Evolutionary conservation across 2,329 filamentous ascomycete species (phyloP).

Genomic region (Aspergillus puulaauensis): DNA sequence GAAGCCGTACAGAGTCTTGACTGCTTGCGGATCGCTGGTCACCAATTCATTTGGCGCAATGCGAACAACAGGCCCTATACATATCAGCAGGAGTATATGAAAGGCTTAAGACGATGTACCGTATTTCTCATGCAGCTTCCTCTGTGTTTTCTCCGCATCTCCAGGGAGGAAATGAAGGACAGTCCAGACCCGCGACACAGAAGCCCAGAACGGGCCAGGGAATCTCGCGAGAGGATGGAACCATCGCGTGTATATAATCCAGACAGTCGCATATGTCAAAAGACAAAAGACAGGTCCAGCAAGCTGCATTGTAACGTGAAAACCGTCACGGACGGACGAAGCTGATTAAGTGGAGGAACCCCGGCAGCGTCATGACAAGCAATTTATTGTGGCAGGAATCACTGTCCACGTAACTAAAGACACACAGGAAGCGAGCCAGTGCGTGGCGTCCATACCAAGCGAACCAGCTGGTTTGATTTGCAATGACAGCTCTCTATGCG

Average conservation of each 20-base stretch:
- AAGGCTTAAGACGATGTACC: not conserved
- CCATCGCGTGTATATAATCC: slow-evolving; percentile 26
- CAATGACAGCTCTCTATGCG: no score
- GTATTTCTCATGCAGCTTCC: slow-evolving; percentile 16
- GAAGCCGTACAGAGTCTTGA: slow-evolving; percentile 23
- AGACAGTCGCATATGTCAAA: slow-evolving; percentile 14
- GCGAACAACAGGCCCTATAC: slow-evolving; percentile 18
- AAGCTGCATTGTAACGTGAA: no score
- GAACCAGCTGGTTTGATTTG: no score
- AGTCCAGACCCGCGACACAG: slow-evolving; percentile 25
- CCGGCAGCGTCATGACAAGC: no score
- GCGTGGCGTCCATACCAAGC: no score
- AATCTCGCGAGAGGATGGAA: slow-evolving; percentile 21
- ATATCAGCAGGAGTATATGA: not conserved
- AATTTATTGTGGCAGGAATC: no score
- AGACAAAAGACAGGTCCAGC: no score
- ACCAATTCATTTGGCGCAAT: slow-evolving; percentile 25
- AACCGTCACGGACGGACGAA: no score
- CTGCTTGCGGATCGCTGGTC: slow-evolving; percentile 23
- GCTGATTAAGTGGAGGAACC: no score
- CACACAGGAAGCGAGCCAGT: no score
- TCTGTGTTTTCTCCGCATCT: slow-evolving; percentile 23
- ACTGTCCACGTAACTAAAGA: no score
- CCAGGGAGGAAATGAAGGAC: slow-evolving; percentile 22
- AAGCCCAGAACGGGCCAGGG: slow-evolving; percentile 26